Evolutionary conservation across 495 filamentous ascomycete genomes (phyloP).

Genomic region (Talaromyces stipitatus): DNA sequence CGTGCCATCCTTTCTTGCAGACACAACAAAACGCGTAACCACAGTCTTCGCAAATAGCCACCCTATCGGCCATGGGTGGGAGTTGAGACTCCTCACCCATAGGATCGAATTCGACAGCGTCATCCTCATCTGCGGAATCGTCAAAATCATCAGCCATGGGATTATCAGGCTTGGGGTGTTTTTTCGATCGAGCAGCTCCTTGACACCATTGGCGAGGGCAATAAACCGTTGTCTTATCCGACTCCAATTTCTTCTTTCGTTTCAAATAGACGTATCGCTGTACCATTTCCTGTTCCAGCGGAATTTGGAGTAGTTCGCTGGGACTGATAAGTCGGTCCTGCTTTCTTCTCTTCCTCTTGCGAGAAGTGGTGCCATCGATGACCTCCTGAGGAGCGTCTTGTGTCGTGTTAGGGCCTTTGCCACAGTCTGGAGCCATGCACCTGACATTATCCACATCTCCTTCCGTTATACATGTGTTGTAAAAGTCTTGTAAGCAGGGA

Average conservation of each 20-base stretch:
- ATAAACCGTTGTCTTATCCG: conserved; percentile 87
- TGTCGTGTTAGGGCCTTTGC: conserved; percentile 41
- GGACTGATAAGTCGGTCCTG: conserved; percentile 65
- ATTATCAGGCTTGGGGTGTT: conserved; percentile 58
- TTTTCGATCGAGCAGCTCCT: conserved; percentile 75
- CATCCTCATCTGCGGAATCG: conserved; percentile 31
- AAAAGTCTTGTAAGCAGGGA: conserved; percentile 78
- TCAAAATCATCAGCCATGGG: conserved; percentile 43
- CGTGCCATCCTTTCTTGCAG: conserved; percentile 79
- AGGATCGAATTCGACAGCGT: conserved; percentile 21
- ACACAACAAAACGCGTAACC: conserved; percentile 82
- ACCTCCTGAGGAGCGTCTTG: neutral
- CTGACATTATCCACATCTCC: conserved; percentile 71
- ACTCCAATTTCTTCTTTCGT: conserved; percentile 83
- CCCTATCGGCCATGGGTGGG: conserved; percentile 47
- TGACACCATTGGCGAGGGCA: conserved; percentile 94
- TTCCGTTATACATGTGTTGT: conserved; percentile 76
- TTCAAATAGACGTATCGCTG: conserved; percentile 83
- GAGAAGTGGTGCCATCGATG: conserved; percentile 2
- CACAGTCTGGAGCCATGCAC: conserved; percentile 71
- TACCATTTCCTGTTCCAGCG: conserved; percentile 61
- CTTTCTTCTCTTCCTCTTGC: conserved; percentile 30
- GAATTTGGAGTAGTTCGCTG: conserved; percentile 82
- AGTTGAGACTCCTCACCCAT: conserved; percentile 27
- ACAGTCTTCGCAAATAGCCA: conserved; percentile 85